Conservation (phyloP, 1,284 basidiomycete genomes). For the Boletus smithii region DNA sequence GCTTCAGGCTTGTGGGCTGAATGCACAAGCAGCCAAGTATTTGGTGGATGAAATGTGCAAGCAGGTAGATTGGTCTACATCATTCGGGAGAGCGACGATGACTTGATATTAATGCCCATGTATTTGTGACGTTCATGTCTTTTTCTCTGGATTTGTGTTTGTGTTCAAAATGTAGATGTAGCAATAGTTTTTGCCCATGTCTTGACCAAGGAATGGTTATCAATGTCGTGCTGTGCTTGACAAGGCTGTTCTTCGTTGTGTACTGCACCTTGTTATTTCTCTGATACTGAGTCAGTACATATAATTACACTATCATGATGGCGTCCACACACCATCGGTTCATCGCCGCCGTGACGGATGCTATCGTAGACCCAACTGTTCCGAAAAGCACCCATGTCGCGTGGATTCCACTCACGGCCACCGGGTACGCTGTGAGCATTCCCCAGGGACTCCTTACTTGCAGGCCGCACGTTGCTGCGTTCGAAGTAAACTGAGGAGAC, state of each 20-base stretch:
- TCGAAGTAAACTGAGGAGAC: background rate
- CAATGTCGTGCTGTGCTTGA: no score
- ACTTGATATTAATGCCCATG: background rate
- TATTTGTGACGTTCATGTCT: background rate
- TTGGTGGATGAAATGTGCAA: slow-evolving; percentile 30
- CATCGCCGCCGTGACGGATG: no score
- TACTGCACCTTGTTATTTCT: background rate
- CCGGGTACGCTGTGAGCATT: background rate
- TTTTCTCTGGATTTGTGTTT: background rate
- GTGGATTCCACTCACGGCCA: background rate
- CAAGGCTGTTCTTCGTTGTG: no score
- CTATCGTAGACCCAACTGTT: no score
- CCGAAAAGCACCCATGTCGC: no score
- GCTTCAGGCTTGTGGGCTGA: slow-evolving; percentile 25
- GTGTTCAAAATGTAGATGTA: slow-evolving; percentile 1
- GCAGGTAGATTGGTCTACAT: slow-evolving; percentile 25
- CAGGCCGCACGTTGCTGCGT: background rate
- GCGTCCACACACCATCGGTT: no score
- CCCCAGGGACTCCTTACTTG: background rate
- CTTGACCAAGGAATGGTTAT: no score
- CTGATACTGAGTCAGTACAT: background rate
- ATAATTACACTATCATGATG: no score
- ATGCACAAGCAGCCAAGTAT: slow-evolving; percentile 11
- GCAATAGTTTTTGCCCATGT: no score
- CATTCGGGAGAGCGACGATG: background rate